Conservation (phyloP, 2,329 filamentous ascomycete species). For the Claviceps fusiformis region DNA sequence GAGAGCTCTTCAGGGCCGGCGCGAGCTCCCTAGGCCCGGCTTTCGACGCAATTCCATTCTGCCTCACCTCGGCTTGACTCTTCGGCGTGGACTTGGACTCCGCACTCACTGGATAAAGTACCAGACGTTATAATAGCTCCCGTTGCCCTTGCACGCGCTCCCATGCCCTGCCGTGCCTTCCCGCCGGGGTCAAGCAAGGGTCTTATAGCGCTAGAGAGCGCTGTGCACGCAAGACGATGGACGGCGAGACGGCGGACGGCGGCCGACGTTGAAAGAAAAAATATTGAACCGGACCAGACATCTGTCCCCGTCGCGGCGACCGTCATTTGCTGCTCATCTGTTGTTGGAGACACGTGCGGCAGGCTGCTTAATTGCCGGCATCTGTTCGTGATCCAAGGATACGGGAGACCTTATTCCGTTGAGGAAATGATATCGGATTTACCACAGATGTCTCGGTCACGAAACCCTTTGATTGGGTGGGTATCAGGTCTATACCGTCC, state of each 20-base stretch:
- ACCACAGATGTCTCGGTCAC: not conserved
- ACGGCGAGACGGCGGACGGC: not conserved
- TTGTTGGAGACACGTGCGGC: not conserved
- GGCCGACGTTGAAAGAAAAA: too few species aligned
- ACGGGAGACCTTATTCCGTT: not conserved
- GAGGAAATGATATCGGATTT: not conserved
- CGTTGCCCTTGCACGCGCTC: not conserved
- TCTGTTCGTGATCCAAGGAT: not conserved
- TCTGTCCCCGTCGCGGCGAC: not conserved
- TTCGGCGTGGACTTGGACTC: too few species aligned
- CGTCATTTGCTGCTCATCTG: not conserved
- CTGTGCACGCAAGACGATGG: not conserved
- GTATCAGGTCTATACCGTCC: not conserved
- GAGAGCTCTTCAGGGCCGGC: not conserved
- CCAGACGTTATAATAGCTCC: not conserved
- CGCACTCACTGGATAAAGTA: too few species aligned
- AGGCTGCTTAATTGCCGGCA: not conserved
- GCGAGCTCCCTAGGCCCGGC: not conserved
- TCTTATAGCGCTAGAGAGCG: not conserved
- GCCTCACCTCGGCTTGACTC: not conserved
- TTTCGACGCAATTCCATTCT: not conserved
- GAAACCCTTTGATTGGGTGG: not conserved
- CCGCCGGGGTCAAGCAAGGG: not conserved
- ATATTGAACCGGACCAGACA: not conserved
- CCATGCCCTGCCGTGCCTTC: not conserved